These are phyloP conservation scores for Suhomyces prunicola DNA, from an alignment of 805 yeast genomes.

Conservation along the genomic window DNA sequence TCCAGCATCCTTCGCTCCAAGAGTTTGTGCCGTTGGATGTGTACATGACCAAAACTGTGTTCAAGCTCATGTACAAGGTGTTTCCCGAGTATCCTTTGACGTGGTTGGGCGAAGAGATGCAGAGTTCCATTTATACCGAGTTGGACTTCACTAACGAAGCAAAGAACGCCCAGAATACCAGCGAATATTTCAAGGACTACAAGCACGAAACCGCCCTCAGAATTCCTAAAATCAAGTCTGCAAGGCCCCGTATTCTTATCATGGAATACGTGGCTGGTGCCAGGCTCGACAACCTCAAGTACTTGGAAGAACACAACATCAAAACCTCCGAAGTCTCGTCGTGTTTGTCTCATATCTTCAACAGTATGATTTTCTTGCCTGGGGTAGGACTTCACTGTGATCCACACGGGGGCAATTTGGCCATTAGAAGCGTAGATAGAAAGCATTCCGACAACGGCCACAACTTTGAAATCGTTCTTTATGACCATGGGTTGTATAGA, in stretches of 20 bases:
- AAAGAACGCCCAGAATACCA: constrained; percentile 68
- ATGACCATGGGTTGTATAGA: constrained; percentile 94
- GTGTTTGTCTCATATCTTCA: constrained; percentile 86
- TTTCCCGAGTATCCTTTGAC: constrained; percentile 92
- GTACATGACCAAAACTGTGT: constrained; percentile 70
- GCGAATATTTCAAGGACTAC: constrained; percentile 57
- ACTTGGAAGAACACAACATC: constrained; percentile 59
- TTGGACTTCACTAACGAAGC: constrained; percentile 88
- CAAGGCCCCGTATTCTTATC: constrained; percentile 68
- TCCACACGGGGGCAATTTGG: constrained; percentile 96
- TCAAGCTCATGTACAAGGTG: constrained; percentile 64
- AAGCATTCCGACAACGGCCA: constrained; percentile 37
- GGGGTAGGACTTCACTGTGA: constrained; percentile 93
- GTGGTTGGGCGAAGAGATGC: constrained; percentile 95
- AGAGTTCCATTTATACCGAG: constrained; percentile 83
- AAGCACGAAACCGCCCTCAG: constrained; percentile 67
- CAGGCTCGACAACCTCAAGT: constrained; percentile 73
- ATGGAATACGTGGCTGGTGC: constrained; percentile 88
- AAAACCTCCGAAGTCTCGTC: constrained; percentile 75
- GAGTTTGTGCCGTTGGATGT: constrained; percentile 92
- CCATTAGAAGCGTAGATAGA: constrained; percentile 51
- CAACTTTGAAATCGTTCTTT: constrained; percentile 87
- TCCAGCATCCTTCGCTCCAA: constrained; percentile 86
- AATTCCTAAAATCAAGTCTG: constrained; percentile 68
- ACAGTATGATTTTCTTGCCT: constrained; percentile 93